phyloP scores from a whole-genome alignment of 306 rosid genomes.

The Medicago lupulina region DNA sequence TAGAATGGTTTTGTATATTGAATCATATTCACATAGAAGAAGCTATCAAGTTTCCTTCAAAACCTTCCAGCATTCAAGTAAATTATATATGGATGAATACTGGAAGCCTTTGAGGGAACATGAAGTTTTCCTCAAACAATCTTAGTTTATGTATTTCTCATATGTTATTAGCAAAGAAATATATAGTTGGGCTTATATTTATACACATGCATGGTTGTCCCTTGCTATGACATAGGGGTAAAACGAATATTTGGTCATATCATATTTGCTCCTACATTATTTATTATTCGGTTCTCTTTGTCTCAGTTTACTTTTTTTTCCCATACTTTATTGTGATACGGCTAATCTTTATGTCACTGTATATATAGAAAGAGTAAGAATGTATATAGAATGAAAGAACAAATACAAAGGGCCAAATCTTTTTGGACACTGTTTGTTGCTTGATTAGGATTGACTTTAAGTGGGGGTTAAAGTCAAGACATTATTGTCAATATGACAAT shows the following conservation, averaged over 20 bases:
- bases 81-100: constrained; percentile 13
- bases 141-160: neutral
- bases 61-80: constrained; percentile 28
- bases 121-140: constrained; percentile 35
- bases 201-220: constrained; percentile 39
- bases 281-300: constrained; percentile 34
- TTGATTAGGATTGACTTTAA: neutral
- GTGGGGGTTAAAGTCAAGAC: neutral
- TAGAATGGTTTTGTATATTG: neutral
- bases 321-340: constrained; percentile 15
- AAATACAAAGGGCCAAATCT: neutral
- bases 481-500: neutral
- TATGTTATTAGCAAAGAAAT: neutral
- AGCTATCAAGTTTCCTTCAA: constrained; percentile 41
- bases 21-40: constrained; percentile 20
- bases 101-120: constrained; percentile 53
- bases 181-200: constrained; percentile 25
- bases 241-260: constrained; percentile 24
- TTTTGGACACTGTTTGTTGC: neutral
- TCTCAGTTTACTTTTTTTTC: constrained; percentile 26
- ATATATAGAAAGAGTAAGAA: neutral
- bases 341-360: constrained; percentile 4
- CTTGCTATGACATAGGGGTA: constrained; percentile 8
- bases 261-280: neutral
- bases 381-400: neutral